These are phyloP conservation scores for Aspergillus sp. DNA, from an alignment of 2,329 filamentous ascomycete genomes.

Conservation along the genomic window DNA sequence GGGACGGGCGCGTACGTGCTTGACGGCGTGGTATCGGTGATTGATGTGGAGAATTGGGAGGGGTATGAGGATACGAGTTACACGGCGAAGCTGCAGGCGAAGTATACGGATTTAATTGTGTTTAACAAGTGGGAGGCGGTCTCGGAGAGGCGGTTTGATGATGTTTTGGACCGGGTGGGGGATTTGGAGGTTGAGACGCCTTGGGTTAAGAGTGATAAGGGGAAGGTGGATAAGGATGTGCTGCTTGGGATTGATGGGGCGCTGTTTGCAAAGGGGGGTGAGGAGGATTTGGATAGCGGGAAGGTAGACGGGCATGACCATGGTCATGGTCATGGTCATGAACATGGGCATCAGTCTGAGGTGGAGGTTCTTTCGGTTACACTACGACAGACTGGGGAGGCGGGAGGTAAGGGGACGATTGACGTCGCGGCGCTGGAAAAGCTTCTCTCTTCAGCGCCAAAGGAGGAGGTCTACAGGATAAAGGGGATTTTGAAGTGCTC, in stretches of 20 bases:
- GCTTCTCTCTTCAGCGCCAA: constrained; percentile 72
- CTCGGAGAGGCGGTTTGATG: constrained; percentile 71
- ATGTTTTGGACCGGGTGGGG: constrained; percentile 74
- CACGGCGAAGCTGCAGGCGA: constrained; percentile 83
- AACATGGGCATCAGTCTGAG: constrained; percentile 70
- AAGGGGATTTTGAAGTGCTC: constrained; percentile 65
- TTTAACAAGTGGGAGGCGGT: constrained; percentile 90
- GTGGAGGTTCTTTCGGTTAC: constrained; percentile 89
- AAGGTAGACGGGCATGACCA: constrained; percentile 45
- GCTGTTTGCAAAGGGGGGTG: constrained; percentile 50
- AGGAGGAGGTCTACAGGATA: constrained; percentile 94
- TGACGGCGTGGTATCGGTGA: constrained; percentile 84
- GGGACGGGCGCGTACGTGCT: constrained; percentile 63
- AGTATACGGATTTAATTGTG: constrained; percentile 85
- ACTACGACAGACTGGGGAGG: constrained; percentile 50
- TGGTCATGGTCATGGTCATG: constrained; percentile 56
- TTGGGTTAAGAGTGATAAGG: constrained; percentile 81
- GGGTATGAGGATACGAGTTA: constrained; percentile 90
- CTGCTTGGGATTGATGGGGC: constrained; percentile 87
- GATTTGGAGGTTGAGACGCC: constrained; percentile 79
- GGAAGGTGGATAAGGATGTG: constrained; percentile 73
- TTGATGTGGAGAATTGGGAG: constrained; percentile 93
- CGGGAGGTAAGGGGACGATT: constrained; percentile 36
- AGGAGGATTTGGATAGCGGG: background rate
- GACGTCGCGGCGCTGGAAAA: constrained; percentile 61